Percentiles rank a stretch among this genome's conserved stretches.
Conservation (phyloP, 768 basidiomycete species). For the Nidularia pulvinata region DNA sequence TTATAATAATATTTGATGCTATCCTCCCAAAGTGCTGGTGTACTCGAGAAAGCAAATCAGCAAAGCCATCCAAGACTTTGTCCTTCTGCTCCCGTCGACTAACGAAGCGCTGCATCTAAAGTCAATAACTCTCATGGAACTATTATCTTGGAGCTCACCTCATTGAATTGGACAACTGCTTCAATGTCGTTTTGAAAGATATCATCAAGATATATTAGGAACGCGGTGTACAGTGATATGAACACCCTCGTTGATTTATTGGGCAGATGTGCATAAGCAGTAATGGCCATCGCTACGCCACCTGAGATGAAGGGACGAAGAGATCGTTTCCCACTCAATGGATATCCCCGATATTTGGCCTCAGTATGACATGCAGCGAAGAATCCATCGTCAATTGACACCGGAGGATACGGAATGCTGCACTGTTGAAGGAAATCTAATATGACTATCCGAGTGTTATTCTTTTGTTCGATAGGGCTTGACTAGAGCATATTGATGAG, state of each 20-base stretch:
- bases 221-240: slow-evolving; percentile 38
- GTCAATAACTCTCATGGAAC: too few species aligned
- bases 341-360: slow-evolving; percentile 18
- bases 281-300: slow-evolving; percentile 23
- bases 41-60: slow-evolving; percentile 23
- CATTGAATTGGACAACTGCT: slow-evolving; percentile 28
- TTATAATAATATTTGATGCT: slow-evolving; percentile 29
- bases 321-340: slow-evolving; percentile 11
- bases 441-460: not conserved
- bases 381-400: slow-evolving; percentile 3
- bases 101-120: slow-evolving; percentile 13
- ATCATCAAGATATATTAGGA: slow-evolving; percentile 35
- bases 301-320: slow-evolving; percentile 24
- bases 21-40: slow-evolving; percentile 21
- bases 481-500: not conserved
- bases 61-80: slow-evolving; percentile 27
- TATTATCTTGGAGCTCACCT: not conserved
- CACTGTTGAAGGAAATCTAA: not conserved
- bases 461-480: not conserved
- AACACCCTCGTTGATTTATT: slow-evolving; percentile 23
- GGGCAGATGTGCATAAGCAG: slow-evolving; percentile 23
- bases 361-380: slow-evolving; percentile 15
- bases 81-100: slow-evolving; percentile 20
- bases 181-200: slow-evolving; percentile 15
- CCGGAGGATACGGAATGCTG: not conserved